Conservation (phyloP, 2,329 filamentous ascomycete genomes). For the Trichoderma endophyticum region DNA sequence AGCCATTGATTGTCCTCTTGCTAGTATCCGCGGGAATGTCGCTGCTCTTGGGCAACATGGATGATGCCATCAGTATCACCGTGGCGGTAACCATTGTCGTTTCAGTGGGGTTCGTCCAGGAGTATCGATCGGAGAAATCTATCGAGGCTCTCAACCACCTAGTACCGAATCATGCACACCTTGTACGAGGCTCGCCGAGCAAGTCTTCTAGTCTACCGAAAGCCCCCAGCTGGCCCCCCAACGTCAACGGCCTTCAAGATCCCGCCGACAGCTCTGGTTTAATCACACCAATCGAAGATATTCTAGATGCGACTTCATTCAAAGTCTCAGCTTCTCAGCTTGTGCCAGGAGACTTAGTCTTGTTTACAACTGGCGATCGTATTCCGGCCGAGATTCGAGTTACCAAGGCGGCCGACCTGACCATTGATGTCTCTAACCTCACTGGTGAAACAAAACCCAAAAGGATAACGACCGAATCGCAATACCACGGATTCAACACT, state of each 20-base stretch:
- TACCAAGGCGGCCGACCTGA: slow-evolving; percentile 81
- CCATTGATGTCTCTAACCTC: slow-evolving; percentile 94
- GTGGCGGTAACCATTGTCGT: slow-evolving; percentile 97
- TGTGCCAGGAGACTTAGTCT: slow-evolving; percentile 86
- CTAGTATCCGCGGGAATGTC: slow-evolving; percentile 85
- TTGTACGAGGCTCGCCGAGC: slow-evolving; percentile 65
- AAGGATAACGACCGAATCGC: slow-evolving; percentile 66
- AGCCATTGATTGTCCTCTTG: slow-evolving; percentile 89
- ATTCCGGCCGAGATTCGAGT: slow-evolving; percentile 96
- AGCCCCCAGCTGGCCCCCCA: slow-evolving; percentile 48
- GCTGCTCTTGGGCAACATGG: slow-evolving; percentile 85
- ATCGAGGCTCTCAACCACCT: slow-evolving; percentile 91
- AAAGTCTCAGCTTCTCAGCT: slow-evolving; percentile 85
- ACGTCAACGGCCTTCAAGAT: slow-evolving; percentile 43
- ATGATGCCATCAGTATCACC: slow-evolving; percentile 93
- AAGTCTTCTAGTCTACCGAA: slow-evolving; percentile 33
- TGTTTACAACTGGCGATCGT: slow-evolving; percentile 93
- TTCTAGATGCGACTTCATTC: slow-evolving; percentile 68
- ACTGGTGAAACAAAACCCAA: slow-evolving; percentile 97
- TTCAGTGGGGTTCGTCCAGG: slow-evolving; percentile 91
- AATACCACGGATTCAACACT: slow-evolving; percentile 29
- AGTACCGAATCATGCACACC: slow-evolving; percentile 90
- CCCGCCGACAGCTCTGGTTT: slow-evolving; percentile 43
- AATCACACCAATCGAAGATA: slow-evolving; percentile 58
- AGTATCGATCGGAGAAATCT: slow-evolving; percentile 96